Percentiles rank a stretch among this genome's conserved stretches.
Conservation (phyloP, 2,329 filamentous ascomycete genomes). For the Penicillium sp. region DNA sequence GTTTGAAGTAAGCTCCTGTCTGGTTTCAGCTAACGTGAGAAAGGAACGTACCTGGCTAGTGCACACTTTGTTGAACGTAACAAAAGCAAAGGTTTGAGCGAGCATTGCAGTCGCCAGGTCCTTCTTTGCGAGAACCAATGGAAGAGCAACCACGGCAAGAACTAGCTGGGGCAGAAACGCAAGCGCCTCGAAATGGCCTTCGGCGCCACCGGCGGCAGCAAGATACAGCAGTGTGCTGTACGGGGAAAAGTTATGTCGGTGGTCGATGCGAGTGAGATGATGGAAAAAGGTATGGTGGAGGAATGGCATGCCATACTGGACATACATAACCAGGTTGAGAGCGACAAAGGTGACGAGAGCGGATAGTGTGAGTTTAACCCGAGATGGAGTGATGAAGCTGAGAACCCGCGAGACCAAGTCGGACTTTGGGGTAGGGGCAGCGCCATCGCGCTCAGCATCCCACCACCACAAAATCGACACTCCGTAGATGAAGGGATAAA, state of each 20-base stretch:
- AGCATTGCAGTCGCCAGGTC: constrained; percentile 82
- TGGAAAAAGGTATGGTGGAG: constrained; percentile 88
- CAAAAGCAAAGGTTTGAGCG: constrained; percentile 94
- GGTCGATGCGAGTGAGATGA: constrained; percentile 88
- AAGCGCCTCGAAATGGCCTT: constrained; percentile 63
- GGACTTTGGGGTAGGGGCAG: background rate
- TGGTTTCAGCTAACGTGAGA: background rate
- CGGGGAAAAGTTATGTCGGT: constrained; percentile 96
- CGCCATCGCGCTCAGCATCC: constrained; percentile 27
- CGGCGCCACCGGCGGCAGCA: constrained; percentile 61
- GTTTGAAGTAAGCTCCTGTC: background rate
- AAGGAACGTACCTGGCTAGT: constrained; percentile 75
- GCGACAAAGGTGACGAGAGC: constrained; percentile 70
- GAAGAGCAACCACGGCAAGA: constrained; percentile 73
- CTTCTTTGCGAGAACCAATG: constrained; percentile 72
- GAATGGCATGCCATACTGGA: constrained; percentile 73
- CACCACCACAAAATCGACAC: constrained; percentile 51
- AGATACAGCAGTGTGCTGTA: constrained; percentile 93
- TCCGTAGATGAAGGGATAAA: constrained; percentile 96
- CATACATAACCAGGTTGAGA: constrained; percentile 78
- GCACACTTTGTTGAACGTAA: constrained; percentile 98
- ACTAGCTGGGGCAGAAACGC: constrained; percentile 87
- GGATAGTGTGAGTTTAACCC: constrained; percentile 46
- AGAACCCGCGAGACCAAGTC: constrained; percentile 18
- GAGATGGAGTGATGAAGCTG: constrained; percentile 40